Conservation (phyloP, 2,329 filamentous ascomycete species). For the Penicillium freii region DNA sequence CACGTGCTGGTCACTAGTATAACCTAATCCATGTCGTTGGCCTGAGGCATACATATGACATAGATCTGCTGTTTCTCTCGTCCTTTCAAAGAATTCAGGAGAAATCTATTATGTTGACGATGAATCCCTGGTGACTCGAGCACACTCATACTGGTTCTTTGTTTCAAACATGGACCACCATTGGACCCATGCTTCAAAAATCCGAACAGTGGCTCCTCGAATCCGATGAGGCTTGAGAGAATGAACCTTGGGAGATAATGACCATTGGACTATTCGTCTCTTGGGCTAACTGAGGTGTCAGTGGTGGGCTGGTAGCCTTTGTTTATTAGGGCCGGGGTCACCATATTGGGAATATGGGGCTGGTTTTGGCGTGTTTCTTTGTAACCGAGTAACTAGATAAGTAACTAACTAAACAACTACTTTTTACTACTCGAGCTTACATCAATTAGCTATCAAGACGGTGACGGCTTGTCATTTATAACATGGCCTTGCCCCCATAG, state of each 20-base stretch:
- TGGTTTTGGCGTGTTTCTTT: constrained; percentile 1
- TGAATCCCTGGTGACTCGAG: not conserved
- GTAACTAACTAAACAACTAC: not conserved
- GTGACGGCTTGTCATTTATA: not conserved
- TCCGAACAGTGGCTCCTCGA: not conserved
- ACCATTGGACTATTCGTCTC: not conserved
- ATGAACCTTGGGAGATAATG: not conserved
- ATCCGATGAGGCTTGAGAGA: not conserved
- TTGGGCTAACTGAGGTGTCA: not conserved
- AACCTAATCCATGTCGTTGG: constrained; percentile 13
- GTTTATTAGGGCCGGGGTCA: not conserved
- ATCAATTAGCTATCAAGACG: not conserved
- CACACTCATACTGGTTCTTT: not conserved
- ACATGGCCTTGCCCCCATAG: not conserved
- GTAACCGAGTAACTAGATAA: constrained; percentile 1
- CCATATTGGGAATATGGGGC: not conserved
- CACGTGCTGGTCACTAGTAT: constrained; percentile 22
- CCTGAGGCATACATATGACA: not conserved
- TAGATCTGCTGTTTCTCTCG: not conserved
- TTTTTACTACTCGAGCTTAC: not conserved
- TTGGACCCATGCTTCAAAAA: not conserved
- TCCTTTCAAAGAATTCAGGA: not conserved
- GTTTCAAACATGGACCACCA: not conserved
- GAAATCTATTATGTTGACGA: not conserved
- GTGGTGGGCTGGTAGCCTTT: not conserved